Base-by-base conservation (phyloP, 2,329 filamentous ascomycete genomes). In the Pyrenochaeta sp. region DNA sequence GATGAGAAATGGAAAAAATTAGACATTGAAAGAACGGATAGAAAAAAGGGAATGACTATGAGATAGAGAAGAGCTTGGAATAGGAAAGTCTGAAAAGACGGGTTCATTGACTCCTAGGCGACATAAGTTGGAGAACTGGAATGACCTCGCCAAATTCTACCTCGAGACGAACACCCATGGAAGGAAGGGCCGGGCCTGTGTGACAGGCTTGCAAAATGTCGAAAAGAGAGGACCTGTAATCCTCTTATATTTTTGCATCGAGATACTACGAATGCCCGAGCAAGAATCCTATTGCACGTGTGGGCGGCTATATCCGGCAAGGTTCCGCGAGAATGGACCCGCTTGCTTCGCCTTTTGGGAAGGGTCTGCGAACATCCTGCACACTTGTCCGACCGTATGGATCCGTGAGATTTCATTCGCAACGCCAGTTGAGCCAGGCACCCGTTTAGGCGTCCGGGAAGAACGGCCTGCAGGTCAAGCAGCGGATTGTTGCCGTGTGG, bases 311-410 rank as follows among this genome's bases (percentile, higher is more conserved):
- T 22, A 13, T 30, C 30, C 4, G 35, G 35, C 11, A 14, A 20
- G 18, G 20, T 23, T 30, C 20, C 17, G 35, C 35, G 35, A 38
- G 35, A 21, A 22, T 23, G 35, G 20, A 22, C 24, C 26, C 35
- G 26, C 35, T 38, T 23, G 17, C 22, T 38, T n/a, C 18, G 18
- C 14, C 13, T 29, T 38, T 38, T 38, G 27, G 35, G 35, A 29
- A 38, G 19, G 11, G 35, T 38, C 24, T 38, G 35, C 35, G 35
- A 38, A 22, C 31, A 34, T 34, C 17, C 4, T 34, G 19, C 19
- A 34, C 30, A n/a, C 30, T 20, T 20, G 4, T 10, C n/a, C 30
- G 11, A 32, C 15, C 30, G 18, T 20, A 20, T 32, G 30, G 30
- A 32, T 20, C 28, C 17, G 15, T 9, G 10, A 30, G 8, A 15